Evolutionary conservation across 2,329 filamentous ascomycete species (phyloP).

Genomic region (Coniochaeta sp.): DNA sequence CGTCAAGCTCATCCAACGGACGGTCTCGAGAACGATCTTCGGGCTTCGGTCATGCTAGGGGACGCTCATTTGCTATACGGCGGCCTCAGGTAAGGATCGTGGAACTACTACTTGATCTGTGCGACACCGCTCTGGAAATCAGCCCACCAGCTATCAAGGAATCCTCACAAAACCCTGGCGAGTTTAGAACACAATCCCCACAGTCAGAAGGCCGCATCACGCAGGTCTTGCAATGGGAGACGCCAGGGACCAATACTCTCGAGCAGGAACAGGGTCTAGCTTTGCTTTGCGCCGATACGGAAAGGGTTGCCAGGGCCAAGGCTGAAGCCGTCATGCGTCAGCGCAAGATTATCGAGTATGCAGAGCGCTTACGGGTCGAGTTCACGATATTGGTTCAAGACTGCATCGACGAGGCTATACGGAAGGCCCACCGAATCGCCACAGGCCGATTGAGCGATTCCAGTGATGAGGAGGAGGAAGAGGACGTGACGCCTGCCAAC

Average conservation of each 20-base stretch:
- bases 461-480: conserved; percentile 52
- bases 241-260: conserved; percentile 80
- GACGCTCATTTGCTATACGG: conserved; percentile 83
- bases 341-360: conserved; percentile 88
- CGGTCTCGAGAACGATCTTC: conserved; percentile 64
- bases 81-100: conserved; percentile 88
- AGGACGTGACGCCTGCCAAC: conserved; percentile 32
- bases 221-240: conserved; percentile 95
- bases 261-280: conserved; percentile 91
- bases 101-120: conserved; percentile 88
- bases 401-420: conserved; percentile 86
- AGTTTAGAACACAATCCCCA: conserved; percentile 88
- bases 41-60: conserved; percentile 71
- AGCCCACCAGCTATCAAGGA: conserved; percentile 93
- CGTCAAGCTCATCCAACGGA: conserved; percentile 61
- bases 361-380: conserved; percentile 89
- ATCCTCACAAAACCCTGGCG: conserved; percentile 57
- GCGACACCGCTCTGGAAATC: conserved; percentile 92
- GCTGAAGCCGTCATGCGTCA: conserved; percentile 90
- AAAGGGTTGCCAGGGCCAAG: conserved; percentile 75
- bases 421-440: conserved; percentile 82
- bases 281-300: conserved; percentile 82
- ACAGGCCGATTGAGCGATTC: conserved; percentile 80
- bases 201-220: conserved; percentile 92
- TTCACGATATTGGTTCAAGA: conserved; percentile 90